Evolutionary conservation across 1,284 basidiomycete genomes (phyloP).

Genomic region (Phellinidium pouzarii): DNA sequence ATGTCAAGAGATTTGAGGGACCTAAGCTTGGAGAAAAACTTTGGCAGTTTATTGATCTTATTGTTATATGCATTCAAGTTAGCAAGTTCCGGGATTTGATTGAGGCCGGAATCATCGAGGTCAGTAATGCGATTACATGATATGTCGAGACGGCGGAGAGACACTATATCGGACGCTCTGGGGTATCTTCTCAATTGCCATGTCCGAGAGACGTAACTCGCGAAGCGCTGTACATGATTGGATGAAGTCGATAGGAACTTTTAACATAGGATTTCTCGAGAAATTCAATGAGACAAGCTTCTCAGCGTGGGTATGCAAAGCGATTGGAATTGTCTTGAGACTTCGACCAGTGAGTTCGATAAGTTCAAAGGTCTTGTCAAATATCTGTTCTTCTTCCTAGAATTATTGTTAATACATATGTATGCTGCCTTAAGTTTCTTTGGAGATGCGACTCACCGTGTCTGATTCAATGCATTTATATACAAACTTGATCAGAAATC

Average conservation of each 20-base stretch:
- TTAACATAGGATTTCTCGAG: constrained; percentile 92
- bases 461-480: constrained; percentile 65
- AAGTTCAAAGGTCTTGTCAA: constrained; percentile 71
- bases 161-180: constrained; percentile 75
- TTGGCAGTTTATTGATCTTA: constrained; percentile 80
- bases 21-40: constrained; percentile 77
- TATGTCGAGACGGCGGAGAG: constrained; percentile 81
- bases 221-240: constrained; percentile 82
- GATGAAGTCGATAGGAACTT: constrained; percentile 95
- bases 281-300: constrained; percentile 85
- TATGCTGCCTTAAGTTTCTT: background rate
- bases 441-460: constrained; percentile 42
- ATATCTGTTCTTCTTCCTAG: constrained; percentile 60
- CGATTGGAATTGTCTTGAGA: constrained; percentile 86
- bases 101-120: constrained; percentile 80
- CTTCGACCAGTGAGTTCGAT: constrained; percentile 83
- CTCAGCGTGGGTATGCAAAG: constrained; percentile 83
- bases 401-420: constrained; percentile 12
- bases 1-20: constrained; percentile 82
- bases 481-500: constrained; percentile 86
- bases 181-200: constrained; percentile 93
- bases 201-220: constrained; percentile 85
- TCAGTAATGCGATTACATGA: constrained; percentile 92
- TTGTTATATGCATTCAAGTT: constrained; percentile 89
- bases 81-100: constrained; percentile 69